phyloP scores from a whole-genome alignment of 2,329 filamentous ascomycete genomes.

The Trichophyton mentagrophytes region DNA sequence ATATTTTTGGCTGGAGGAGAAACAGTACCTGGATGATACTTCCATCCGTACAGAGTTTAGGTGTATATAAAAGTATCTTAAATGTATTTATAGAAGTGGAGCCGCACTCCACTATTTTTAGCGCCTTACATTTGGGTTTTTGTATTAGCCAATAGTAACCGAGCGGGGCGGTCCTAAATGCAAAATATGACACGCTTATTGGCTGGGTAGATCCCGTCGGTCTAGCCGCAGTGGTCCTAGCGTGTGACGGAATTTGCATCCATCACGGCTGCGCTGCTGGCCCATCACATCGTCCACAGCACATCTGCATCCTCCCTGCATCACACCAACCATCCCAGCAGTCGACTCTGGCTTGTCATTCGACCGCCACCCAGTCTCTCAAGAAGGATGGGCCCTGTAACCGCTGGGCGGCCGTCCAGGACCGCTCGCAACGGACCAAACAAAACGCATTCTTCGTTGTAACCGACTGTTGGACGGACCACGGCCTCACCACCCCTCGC shows the following conservation, averaged over 20 bases:
- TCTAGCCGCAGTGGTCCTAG: slow-evolving; percentile 1
- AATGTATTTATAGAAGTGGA: not conserved
- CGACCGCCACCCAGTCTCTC: not conserved
- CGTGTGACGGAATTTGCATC: not conserved
- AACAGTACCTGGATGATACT: not conserved
- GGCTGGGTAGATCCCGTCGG: not conserved
- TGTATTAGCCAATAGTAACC: not conserved
- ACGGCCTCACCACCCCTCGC: not conserved
- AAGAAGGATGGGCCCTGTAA: not conserved
- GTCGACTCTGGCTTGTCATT: not conserved
- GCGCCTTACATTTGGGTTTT: not conserved
- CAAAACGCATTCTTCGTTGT: not conserved
- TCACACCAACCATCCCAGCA: not conserved
- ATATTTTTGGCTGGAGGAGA: not conserved
- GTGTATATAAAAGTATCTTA: not conserved
- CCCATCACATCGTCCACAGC: not conserved
- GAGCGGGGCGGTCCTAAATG: not conserved
- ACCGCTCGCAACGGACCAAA: not conserved
- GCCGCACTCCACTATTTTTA: not conserved
- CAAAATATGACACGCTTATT: not conserved
- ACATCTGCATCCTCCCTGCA: not conserved
- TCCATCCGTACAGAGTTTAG: not conserved
- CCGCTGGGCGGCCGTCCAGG: not conserved
- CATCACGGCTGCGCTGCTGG: not conserved
- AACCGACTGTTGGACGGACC: not conserved